A percentile compares a stretch with the other conserved stretches of the same genome.
These are phyloP conservation scores for Actinomortierella ambigua DNA, from an alignment of 371 early-diverging fungal species.

Conservation along the genomic window DNA sequence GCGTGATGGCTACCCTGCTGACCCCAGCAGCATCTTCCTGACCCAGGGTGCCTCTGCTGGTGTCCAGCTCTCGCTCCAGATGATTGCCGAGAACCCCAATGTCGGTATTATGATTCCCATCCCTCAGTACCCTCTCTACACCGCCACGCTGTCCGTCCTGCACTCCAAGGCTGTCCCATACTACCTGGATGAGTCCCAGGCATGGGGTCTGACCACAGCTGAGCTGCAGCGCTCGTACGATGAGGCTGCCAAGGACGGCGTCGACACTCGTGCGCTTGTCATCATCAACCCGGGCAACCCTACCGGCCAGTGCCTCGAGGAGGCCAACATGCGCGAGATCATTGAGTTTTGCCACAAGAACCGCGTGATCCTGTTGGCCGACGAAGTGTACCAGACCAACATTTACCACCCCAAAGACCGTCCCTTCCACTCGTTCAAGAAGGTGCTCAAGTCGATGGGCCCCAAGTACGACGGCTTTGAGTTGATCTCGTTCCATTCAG, in stretches of 20 bases:
- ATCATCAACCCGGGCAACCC: conserved; percentile 99
- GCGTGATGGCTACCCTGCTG: conserved; percentile 87
- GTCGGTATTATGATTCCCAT: conserved; percentile 98
- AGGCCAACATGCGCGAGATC: conserved; percentile 86
- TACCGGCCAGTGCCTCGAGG: conserved; percentile 88
- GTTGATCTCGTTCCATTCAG: conserved; percentile 94
- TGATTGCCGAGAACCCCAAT: conserved; percentile 74
- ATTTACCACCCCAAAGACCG: conserved; percentile 78
- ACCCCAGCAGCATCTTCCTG: conserved; percentile 87
- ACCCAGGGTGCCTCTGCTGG: conserved; percentile 91
- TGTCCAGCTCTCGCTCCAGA: conserved; percentile 86
- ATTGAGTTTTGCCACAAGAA: conserved; percentile 87
- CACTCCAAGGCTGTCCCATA: conserved; percentile 89
- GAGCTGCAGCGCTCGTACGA: conserved; percentile 67
- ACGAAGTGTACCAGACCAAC: conserved; percentile 98
- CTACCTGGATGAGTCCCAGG: conserved; percentile 84
- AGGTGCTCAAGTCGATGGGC: conserved; percentile 79
- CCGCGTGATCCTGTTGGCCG: conserved; percentile 87
- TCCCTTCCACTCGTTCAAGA: conserved; percentile 96
- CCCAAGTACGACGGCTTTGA: conserved; percentile 68
- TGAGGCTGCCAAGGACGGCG: conserved; percentile 72
- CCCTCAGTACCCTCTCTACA: conserved; percentile 98
- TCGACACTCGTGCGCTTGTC: conserved; percentile 91
- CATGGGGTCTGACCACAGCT: conserved; percentile 79
- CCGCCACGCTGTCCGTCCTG: conserved; percentile 89